Evolutionary conservation across 495 filamentous ascomycete species (phyloP).

Genomic region (Trichoderma virens): DNA sequence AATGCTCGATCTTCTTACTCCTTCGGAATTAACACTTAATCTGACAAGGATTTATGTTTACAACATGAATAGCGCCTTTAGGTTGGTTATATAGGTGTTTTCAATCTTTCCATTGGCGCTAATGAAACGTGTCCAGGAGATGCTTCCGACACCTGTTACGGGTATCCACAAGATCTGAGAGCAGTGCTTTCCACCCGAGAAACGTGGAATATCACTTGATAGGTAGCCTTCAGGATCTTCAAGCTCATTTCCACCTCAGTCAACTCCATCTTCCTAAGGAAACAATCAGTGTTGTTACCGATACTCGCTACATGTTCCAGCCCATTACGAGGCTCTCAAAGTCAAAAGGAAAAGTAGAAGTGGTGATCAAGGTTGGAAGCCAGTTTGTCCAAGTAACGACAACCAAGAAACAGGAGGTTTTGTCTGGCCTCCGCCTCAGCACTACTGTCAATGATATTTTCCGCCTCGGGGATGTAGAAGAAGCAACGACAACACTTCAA

Average conservation of each 20-base stretch:
- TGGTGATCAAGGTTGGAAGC: slow-evolving; percentile 55
- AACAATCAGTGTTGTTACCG: slow-evolving; percentile 56
- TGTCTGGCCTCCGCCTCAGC: slow-evolving; percentile 47
- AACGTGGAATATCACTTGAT: slow-evolving; percentile 57
- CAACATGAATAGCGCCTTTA: slow-evolving; percentile 60
- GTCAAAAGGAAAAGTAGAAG: slow-evolving; percentile 58
- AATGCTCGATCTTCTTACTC: slow-evolving; percentile 50
- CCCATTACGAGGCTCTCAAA: slow-evolving; percentile 56
- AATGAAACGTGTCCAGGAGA: slow-evolving; percentile 31
- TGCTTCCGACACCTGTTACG: slow-evolving; percentile 53
- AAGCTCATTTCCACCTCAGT: slow-evolving; percentile 56
- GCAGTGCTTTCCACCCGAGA: slow-evolving; percentile 46
- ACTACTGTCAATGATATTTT: slow-evolving; percentile 62
- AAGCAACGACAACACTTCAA: slow-evolving; percentile 52
- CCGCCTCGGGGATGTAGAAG: slow-evolving; percentile 54
- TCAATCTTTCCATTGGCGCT: not conserved
- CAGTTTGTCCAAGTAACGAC: slow-evolving; percentile 64
- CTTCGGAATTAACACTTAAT: slow-evolving; percentile 47
- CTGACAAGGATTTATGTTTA: slow-evolving; percentile 53
- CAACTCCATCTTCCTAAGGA: slow-evolving; percentile 58
- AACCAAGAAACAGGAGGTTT: slow-evolving; percentile 55
- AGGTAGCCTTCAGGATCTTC: slow-evolving; percentile 51
- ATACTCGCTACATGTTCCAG: slow-evolving; percentile 55
- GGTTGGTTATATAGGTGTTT: slow-evolving; percentile 21
- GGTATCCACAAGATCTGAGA: slow-evolving; percentile 46